Percentiles rank a stretch among this genome's conserved stretches.
Evolutionary conservation across 257 asterid genomes (phyloP).

Genomic region (Nicotiana paniculata): DNA sequence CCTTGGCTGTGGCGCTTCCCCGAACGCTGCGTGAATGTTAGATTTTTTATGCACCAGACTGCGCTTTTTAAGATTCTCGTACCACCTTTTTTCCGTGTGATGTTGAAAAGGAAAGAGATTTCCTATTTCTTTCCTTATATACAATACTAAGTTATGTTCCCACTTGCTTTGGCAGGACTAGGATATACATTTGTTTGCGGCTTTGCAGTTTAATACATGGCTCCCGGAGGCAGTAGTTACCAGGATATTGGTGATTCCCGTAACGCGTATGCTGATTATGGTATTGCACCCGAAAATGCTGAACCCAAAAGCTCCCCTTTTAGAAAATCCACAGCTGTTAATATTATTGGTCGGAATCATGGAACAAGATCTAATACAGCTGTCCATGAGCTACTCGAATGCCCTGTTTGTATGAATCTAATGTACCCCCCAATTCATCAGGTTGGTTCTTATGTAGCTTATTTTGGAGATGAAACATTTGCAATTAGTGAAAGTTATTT

Average conservation of each 20-base stretch:
- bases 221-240: slow-evolving; percentile 44
- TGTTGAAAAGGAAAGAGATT: neutral
- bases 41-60: no score
- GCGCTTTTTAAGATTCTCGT: neutral
- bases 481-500: neutral
- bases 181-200: slow-evolving; percentile 8
- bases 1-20: no score
- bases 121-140: neutral
- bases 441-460: slow-evolving; percentile 31
- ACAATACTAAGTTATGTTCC: neutral
- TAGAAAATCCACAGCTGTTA: slow-evolving; percentile 32
- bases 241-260: slow-evolving; percentile 31
- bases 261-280: slow-evolving; percentile 26
- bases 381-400: slow-evolving; percentile 67
- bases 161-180: neutral
- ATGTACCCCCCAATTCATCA: slow-evolving; percentile 86
- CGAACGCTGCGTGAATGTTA: no score
- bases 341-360: slow-evolving; percentile 28
- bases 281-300: slow-evolving; percentile 35
- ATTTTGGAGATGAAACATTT: neutral
- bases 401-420: slow-evolving; percentile 60
- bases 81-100: neutral
- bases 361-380: slow-evolving; percentile 45
- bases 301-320: slow-evolving; percentile 39
- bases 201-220: slow-evolving; percentile 29